phyloP scores from a whole-genome alignment of 805 yeast genomes.

The Candida tallmaniae region DNA sequence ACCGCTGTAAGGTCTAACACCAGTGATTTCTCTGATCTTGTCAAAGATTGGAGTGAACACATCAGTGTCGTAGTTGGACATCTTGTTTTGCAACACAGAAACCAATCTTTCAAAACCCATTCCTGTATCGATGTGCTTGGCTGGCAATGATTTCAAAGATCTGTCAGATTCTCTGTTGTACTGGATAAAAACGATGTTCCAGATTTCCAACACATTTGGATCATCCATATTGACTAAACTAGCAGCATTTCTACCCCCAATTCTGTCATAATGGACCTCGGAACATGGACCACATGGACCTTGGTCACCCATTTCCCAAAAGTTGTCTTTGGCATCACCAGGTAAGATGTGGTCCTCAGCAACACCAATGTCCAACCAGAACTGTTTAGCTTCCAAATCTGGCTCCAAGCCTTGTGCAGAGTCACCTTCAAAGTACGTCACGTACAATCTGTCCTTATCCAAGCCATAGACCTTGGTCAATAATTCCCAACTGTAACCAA shows the following conservation, averaged over 20 bases:
- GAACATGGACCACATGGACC: constrained; percentile 99
- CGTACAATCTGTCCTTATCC: constrained; percentile 76
- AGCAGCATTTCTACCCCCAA: constrained; percentile 97
- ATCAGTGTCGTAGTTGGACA: constrained; percentile 95
- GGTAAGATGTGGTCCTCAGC: constrained; percentile 89
- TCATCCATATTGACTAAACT: constrained; percentile 91
- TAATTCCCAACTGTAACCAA: constrained; percentile 84
- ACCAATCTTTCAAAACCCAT: constrained; percentile 98
- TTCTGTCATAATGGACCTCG: constrained; percentile 95
- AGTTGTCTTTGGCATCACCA: constrained; percentile 86
- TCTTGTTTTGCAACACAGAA: constrained; percentile 84
- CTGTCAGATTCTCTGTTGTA: constrained; percentile 91
- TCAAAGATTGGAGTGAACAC: constrained; percentile 87
- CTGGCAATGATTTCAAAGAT: constrained; percentile 77
- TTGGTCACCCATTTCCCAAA: constrained; percentile 99
- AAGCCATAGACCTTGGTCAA: constrained; percentile 82
- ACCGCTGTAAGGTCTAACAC: constrained; percentile 87
- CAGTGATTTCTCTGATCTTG: constrained; percentile 87
- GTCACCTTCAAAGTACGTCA: constrained; percentile 96
- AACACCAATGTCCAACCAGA: constrained; percentile 87
- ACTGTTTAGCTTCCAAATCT: constrained; percentile 86
- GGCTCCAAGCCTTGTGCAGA: constrained; percentile 76
- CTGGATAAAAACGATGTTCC: constrained; percentile 98
- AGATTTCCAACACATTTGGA: constrained; percentile 94
- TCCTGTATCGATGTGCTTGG: constrained; percentile 96